These are phyloP conservation scores for Metschnikowia santaceciliae DNA, from an alignment of 805 yeast species.

Conservation along the genomic window DNA sequence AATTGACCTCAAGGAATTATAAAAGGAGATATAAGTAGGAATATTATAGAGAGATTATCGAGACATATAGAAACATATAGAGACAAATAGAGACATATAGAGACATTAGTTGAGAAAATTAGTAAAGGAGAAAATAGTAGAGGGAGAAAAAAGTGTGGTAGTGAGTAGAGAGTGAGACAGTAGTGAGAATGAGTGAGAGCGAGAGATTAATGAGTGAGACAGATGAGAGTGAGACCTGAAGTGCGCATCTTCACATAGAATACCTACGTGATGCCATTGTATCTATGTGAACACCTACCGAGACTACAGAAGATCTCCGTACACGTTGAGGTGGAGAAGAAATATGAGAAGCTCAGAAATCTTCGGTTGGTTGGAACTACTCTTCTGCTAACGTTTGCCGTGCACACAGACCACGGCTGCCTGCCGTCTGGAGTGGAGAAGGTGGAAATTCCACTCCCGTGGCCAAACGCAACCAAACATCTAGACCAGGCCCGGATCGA, in stretches of 20 bases:
- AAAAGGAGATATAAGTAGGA: too few species aligned
- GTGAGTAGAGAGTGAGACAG: too few species aligned
- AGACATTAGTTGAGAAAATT: too few species aligned
- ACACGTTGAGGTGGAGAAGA: neutral
- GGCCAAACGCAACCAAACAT: neutral
- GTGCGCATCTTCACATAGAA: neutral
- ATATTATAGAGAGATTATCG: too few species aligned
- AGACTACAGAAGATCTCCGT: slow-evolving; percentile 15
- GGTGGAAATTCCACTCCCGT: neutral
- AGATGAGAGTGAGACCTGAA: too few species aligned
- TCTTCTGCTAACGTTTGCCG: neutral
- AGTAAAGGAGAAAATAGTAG: too few species aligned
- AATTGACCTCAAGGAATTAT: too few species aligned
- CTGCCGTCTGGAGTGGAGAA: neutral
- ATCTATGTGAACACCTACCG: slow-evolving; percentile 16
- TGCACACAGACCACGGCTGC: neutral
- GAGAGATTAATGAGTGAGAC: too few species aligned
- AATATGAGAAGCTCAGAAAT: neutral
- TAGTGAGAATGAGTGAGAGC: too few species aligned
- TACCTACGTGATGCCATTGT: slow-evolving; percentile 6
- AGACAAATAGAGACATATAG: too few species aligned
- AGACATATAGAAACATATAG: too few species aligned
- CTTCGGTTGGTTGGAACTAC: neutral
- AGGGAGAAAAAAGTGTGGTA: too few species aligned
- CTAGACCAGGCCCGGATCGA: neutral